Evolutionary conservation across 192 early-diverging fungal species (phyloP).

Genomic region (Umbelopsis ramanniana): DNA sequence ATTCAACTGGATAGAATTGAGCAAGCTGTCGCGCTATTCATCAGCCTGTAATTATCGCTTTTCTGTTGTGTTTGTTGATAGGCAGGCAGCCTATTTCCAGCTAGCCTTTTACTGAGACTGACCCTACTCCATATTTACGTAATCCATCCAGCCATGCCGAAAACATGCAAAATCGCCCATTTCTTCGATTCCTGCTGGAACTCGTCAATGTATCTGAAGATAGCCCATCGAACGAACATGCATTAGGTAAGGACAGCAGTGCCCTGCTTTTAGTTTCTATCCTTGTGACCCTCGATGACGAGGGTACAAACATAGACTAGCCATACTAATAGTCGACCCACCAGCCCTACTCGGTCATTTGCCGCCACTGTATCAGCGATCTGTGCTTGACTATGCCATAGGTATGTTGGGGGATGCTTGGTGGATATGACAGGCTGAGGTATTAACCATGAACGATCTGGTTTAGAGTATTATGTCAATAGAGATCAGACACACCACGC

Average conservation of each 20-base stretch:
- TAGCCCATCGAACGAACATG: neutral
- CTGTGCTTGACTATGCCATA: conserved; percentile 15
- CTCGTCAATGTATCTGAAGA: neutral
- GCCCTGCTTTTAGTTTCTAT: neutral
- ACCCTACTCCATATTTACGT: neutral
- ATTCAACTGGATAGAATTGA: neutral
- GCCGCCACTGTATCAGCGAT: conserved; percentile 5
- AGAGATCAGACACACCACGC: neutral
- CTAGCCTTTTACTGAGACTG: no score
- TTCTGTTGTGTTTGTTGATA: no score
- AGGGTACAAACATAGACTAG: neutral
- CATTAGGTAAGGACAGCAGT: conserved; percentile 6
- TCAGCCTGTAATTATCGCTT: neutral
- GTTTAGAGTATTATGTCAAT: neutral
- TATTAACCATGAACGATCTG: neutral
- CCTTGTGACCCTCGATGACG: neutral
- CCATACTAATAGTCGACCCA: neutral
- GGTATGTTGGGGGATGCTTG: no score
- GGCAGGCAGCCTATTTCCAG: no score
- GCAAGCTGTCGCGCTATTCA: conserved; percentile 16
- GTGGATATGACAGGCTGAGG: neutral
- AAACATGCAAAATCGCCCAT: neutral
- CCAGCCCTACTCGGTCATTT: neutral
- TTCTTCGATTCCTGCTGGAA: neutral
- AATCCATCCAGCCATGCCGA: neutral